Evolutionary conservation across 2,329 filamentous ascomycete species (phyloP).

Genomic region (Leptoxyphium fumago): DNA sequence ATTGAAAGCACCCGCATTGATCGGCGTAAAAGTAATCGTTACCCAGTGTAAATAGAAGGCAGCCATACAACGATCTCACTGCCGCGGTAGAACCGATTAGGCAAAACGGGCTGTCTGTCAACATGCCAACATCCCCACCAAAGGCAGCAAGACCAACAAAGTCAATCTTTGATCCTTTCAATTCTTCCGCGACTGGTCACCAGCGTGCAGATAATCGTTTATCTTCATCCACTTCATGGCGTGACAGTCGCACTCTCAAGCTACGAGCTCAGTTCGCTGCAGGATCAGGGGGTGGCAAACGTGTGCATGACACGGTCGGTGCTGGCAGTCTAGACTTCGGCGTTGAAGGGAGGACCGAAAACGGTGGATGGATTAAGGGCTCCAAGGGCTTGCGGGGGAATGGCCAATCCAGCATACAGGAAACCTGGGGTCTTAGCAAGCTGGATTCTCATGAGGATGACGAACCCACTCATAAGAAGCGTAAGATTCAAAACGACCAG

Average conservation of each 20-base stretch:
- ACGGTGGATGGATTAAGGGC: slow-evolving; percentile 36
- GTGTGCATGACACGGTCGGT: slow-evolving; percentile 51
- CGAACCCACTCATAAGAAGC: slow-evolving; percentile 9
- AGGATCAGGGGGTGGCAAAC: slow-evolving; percentile 39
- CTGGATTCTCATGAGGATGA: slow-evolving; percentile 9
- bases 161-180: slow-evolving; percentile 94
- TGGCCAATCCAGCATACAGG: slow-evolving; percentile 29
- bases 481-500: slow-evolving; percentile 9
- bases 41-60: no score
- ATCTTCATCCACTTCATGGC: slow-evolving; percentile 52
- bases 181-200: slow-evolving; percentile 76
- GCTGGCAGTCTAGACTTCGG: slow-evolving; percentile 44
- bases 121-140: slow-evolving; percentile 28
- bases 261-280: slow-evolving; percentile 53
- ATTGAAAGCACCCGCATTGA: no score
- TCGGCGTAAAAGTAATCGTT: no score
- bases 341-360: slow-evolving; percentile 34
- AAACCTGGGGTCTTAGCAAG: slow-evolving; percentile 13
- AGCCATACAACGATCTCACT: no score
- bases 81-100: no score
- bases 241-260: slow-evolving; percentile 53
- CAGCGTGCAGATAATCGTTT: slow-evolving; percentile 58
- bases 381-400: slow-evolving; percentile 33
- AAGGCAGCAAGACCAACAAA: slow-evolving; percentile 93
- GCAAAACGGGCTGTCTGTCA: no score